Evolutionary conservation across 1,139 yeast genomes (phyloP), one percentile per base, ranked within the genome.

Genomic region (Debaryomycetaceae sp.): DNA sequence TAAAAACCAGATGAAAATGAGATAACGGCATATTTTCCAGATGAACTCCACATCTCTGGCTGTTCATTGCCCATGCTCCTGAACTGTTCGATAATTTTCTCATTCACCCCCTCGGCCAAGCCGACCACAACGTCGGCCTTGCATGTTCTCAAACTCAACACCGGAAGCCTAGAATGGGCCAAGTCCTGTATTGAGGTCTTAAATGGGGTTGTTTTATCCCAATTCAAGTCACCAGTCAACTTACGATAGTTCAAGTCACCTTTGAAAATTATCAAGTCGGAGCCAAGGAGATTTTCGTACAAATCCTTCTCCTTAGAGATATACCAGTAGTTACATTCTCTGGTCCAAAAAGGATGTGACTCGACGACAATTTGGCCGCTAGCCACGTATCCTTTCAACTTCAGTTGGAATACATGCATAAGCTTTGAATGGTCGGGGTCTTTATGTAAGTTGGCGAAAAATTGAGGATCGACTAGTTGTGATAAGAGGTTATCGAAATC

Each of bases 81-180:
- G 85, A 95, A 89, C 42, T 69, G 68, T 46, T 75, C 65, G 40
- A 78, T 75, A 51, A 93, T 74, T 58, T 81, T 72, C 54, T 85
- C 91, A 52, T 87, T 86, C 30, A 79, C 68, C 2, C 97, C 97
- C 37, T 75, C 69, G 5, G 78, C 75, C 50, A 93, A 77, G 3
- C 96, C 98, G 42, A 87, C 96, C 45, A 87, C 85, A n/a, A 91
- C 98, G 62, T 95, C 99, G 1, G 98, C 97, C 66, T 93, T 93
- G 65, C 96, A 85, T 3, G 99, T 93, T 70, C 99, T 81, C 57
- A 93, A 75, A 30, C 95, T 78, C 50, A 89, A 70, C 23, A 88
- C 58, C 13, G 81, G 83, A 45, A 93, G 70, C 6, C 83, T 84
- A 2, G 80, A 71, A 1, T 63, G 52, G 1, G 86, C 85, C 54